phyloP scores from a whole-genome alignment of 805 yeast species.

The Wickerhamomyces rabaulensis region DNA sequence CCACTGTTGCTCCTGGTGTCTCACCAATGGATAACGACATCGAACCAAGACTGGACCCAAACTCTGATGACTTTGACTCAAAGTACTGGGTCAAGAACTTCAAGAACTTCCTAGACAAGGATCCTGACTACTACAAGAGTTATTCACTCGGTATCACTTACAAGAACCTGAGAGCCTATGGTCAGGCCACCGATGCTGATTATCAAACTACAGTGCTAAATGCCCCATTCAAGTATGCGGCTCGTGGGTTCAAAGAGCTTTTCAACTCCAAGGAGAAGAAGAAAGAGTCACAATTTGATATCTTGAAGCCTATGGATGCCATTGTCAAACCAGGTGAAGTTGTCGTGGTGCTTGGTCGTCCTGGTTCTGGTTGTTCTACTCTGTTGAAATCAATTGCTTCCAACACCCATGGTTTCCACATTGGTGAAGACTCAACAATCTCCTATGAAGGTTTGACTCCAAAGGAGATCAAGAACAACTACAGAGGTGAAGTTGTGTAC shows the following conservation, averaged over 20 bases:
- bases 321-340: conserved; percentile 57
- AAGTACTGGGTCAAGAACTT: conserved; percentile 62
- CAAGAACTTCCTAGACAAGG: conserved; percentile 43
- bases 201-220: conserved; percentile 61
- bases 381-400: conserved; percentile 51
- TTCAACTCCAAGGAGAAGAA: conserved; percentile 17
- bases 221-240: conserved; percentile 23
- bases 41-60: conserved; percentile 54
- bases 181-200: conserved; percentile 54
- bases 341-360: conserved; percentile 72
- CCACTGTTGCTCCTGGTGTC: conserved; percentile 33
- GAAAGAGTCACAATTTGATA: conserved; percentile 33
- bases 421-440: conserved; percentile 39
- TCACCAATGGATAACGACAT: conserved; percentile 27
- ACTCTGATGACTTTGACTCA: conserved; percentile 47
- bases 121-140: conserved; percentile 57
- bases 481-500: conserved; percentile 60
- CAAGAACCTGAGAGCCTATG: conserved; percentile 55
- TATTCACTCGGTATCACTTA: conserved; percentile 53
- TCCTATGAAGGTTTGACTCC: conserved; percentile 46
- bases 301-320: conserved; percentile 52
- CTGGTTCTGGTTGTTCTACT: conserved; percentile 71
- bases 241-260: conserved; percentile 10
- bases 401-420: conserved; percentile 50
- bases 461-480: conserved; percentile 38